phyloP scores from a whole-genome alignment of 352 stramenopile genomes.

The Globisporangium spiculum region DNA sequence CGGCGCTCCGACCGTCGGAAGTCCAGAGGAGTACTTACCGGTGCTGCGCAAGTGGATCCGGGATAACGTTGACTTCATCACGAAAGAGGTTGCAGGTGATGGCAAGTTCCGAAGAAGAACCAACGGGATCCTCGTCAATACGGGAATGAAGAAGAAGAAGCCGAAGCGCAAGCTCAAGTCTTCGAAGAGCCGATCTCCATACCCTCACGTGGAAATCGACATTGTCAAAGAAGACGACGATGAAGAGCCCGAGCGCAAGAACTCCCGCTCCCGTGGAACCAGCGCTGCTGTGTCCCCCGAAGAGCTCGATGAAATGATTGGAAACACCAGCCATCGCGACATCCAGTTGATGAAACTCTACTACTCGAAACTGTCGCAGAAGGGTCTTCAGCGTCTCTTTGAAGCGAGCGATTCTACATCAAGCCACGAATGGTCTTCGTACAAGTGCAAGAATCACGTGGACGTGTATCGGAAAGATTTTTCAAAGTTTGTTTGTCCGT shows the following conservation, averaged over 20 bases:
- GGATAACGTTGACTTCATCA: conserved; percentile 42
- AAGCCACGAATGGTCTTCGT: conserved; percentile 44
- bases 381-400: conserved; percentile 52
- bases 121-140: conserved; percentile 12
- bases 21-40: conserved; percentile 39
- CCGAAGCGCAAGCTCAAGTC: conserved; percentile 60
- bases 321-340: conserved; percentile 55
- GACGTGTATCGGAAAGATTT: conserved; percentile 36
- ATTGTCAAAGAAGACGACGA: conserved; percentile 23
- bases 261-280: conserved; percentile 11
- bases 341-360: conserved; percentile 75
- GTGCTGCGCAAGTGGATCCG: conserved; percentile 58
- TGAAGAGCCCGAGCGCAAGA: conserved; percentile 14
- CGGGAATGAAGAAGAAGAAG: conserved; percentile 23
- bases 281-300: conserved; percentile 28
- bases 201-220: conserved; percentile 12
- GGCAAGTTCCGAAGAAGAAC: conserved; percentile 42
- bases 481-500: conserved; percentile 9
- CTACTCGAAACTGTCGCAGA: conserved; percentile 61
- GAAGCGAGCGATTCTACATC: conserved; percentile 30
- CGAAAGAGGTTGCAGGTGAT: conserved; percentile 47
- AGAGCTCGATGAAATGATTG: conserved; percentile 61
- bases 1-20: conserved; percentile 28
- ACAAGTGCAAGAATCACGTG: conserved; percentile 39
- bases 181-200: conserved; percentile 29